Base-by-base conservation (phyloP, 2,329 filamentous ascomycete species). In the Cladosporium halotolerans region DNA sequence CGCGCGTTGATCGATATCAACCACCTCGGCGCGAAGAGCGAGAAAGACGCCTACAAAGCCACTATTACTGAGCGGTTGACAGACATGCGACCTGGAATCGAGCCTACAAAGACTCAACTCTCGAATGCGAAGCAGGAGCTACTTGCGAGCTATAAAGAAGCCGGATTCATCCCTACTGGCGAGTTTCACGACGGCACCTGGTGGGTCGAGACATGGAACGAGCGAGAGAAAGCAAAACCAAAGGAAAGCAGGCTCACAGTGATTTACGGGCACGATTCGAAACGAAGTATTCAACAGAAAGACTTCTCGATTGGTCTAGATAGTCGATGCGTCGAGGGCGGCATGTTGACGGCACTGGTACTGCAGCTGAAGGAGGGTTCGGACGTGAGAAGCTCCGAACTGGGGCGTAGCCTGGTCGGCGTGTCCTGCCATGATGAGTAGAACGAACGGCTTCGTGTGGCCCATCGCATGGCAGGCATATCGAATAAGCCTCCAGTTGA, bases 191-290 rank as follows among this genome's bases (percentile, higher is more conserved):
- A 53, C 16, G 44, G 44, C 14, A 47, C 16, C n/a, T 53, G 50
- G 50, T 47, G 43, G 50, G 43, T 42, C 14, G 39, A 53, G 4
- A 28, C 16, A 14, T 46, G 44, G 50, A 53, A 41, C 11, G 23
- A 42, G 28, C 31, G 16, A 19, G 41, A 53, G 13, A 42, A 14
- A 5, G 31, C 16, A 7, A 46, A 23, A 31, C 23, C 43, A 9
- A 8, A 40, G 18, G 28, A 33, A 16, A 40, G 44, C 18, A 43
- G 48, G 33, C 32, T 51, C 31, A 42, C 44, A 9, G 11, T 53
- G 28, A 36, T 53, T 3, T 53, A 53, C 13, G 50, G 43, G 4
- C 50, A 53, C 28, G 50, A 53, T 34, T 46, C 43, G 36, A 53
- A 47, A 19, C 23, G 43, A 11, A 31, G 14, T 2, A 16, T 46